Evolutionary conservation across 1,284 basidiomycete species (phyloP).

Genomic region (Cystobasidiaceae sp.): DNA sequence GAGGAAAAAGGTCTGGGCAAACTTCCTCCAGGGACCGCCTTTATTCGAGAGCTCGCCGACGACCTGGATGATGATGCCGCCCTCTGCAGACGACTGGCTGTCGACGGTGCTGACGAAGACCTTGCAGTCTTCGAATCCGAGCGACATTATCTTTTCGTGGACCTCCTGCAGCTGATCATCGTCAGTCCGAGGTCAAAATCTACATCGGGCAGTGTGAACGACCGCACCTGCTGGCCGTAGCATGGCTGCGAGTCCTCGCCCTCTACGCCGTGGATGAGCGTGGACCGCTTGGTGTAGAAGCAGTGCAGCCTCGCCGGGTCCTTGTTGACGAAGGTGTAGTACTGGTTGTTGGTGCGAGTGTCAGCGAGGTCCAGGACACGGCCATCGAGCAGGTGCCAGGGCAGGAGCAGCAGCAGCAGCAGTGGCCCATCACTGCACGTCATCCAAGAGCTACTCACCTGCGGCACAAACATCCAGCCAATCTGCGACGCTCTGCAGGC

Average conservation of each 20-base stretch:
- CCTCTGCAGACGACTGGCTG: constrained; percentile 70
- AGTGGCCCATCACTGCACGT: too few species aligned
- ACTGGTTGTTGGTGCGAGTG: not conserved
- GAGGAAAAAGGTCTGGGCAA: constrained; percentile 99
- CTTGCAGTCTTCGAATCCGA: constrained; percentile 94
- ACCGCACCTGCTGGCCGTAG: constrained; percentile 81
- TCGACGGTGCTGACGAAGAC: constrained; percentile 52
- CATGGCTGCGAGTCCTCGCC: constrained; percentile 83
- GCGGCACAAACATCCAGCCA: constrained; percentile 31
- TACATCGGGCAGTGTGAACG: too few species aligned
- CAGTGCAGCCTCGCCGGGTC: constrained; percentile 92
- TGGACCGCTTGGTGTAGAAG: constrained; percentile 98
- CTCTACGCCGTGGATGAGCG: constrained; percentile 91
- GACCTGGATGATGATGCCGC: constrained; percentile 97
- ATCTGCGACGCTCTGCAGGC: constrained; percentile 17
- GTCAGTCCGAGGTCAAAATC: too few species aligned
- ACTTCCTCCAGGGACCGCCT: constrained; percentile 84
- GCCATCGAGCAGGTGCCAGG: not conserved
- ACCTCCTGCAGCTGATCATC: constrained; percentile 96
- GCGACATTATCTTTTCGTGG: constrained; percentile 86
- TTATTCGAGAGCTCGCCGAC: constrained; percentile 97
- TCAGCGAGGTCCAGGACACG: not conserved
- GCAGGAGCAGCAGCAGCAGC: not conserved
- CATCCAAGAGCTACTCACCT: constrained; percentile 4
- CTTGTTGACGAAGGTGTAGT: constrained; percentile 60